Evolutionary conservation across 371 early-diverging fungal genomes (phyloP).

Genomic region (Circinella minor): DNA sequence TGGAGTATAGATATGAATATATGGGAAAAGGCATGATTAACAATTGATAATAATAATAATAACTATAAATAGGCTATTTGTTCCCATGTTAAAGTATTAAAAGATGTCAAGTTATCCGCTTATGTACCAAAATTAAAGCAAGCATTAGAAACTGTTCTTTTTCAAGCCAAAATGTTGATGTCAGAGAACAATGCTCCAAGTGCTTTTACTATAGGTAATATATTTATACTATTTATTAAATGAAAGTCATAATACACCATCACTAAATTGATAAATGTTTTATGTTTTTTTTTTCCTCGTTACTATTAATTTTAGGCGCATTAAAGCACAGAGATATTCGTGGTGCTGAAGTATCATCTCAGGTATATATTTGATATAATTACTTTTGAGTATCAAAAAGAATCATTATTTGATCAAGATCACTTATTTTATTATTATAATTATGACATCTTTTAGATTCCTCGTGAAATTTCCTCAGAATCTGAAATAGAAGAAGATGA

Average conservation of each 20-base stretch:
- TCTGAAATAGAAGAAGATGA: constrained; percentile 20
- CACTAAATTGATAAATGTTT: neutral
- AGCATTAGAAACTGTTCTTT: constrained; percentile 75
- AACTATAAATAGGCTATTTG: constrained; percentile 80
- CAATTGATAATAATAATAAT: neutral
- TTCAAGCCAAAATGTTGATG: constrained; percentile 77
- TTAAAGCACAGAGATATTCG: constrained; percentile 78
- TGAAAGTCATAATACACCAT: too few species aligned
- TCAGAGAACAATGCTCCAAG: constrained; percentile 69
- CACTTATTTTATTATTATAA: too few species aligned
- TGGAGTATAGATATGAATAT: too few species aligned
- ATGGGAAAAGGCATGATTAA: too few species aligned
- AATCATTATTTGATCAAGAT: too few species aligned
- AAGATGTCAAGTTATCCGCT: constrained; percentile 61
- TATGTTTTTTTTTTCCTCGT: too few species aligned
- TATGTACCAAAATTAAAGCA: constrained; percentile 77
- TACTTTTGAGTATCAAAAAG: too few species aligned
- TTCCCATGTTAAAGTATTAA: constrained; percentile 76
- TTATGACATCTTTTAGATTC: neutral
- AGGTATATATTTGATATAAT: constrained; percentile 42
- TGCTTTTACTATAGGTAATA: constrained; percentile 65
- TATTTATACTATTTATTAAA: too few species aligned
- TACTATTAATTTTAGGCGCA: constrained; percentile 40
- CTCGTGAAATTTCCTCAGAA: constrained; percentile 19
- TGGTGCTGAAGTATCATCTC: constrained; percentile 76